Percentiles rank a stretch among this genome's conserved stretches.
Evolutionary conservation across 1,139 yeast species (phyloP).

Genomic region (Hemisphaericaspora xylanilytica): DNA sequence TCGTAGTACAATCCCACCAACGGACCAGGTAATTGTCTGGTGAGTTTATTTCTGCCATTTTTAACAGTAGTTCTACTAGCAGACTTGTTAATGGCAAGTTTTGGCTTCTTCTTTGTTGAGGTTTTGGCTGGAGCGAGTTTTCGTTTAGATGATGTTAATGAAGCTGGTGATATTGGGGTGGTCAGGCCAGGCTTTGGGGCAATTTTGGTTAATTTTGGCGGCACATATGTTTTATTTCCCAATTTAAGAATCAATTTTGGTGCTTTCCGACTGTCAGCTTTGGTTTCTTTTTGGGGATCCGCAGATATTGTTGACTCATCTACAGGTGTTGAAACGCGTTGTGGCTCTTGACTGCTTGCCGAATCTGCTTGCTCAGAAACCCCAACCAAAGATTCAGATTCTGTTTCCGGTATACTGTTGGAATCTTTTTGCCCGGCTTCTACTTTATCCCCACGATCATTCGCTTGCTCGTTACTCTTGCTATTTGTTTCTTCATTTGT

Average conservation of each 20-base stretch:
- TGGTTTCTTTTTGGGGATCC: too few species aligned
- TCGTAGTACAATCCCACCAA: constrained; percentile 36
- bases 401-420: too few species aligned
- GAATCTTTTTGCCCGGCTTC: too few species aligned
- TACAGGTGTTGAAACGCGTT: too few species aligned
- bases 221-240: constrained; percentile 3
- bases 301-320: too few species aligned
- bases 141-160: not conserved
- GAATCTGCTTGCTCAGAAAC: too few species aligned
- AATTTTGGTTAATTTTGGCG: not conserved
- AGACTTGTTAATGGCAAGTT: constrained; percentile 10
- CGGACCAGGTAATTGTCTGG: constrained; percentile 44
- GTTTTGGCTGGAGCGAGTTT: not conserved
- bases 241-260: constrained; percentile 9
- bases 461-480: too few species aligned
- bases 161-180: not conserved
- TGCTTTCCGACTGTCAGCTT: too few species aligned
- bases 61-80: constrained; percentile 34
- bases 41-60: constrained; percentile 26
- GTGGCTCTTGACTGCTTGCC: too few species aligned
- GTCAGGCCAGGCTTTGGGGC: not conserved
- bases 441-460: too few species aligned
- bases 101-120: constrained; percentile 1
- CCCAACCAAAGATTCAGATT: too few species aligned
- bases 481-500: constrained; percentile 1